Evolutionary conservation across 495 filamentous ascomycete genomes (phyloP).

Genomic region (Penicillium soppii): DNA sequence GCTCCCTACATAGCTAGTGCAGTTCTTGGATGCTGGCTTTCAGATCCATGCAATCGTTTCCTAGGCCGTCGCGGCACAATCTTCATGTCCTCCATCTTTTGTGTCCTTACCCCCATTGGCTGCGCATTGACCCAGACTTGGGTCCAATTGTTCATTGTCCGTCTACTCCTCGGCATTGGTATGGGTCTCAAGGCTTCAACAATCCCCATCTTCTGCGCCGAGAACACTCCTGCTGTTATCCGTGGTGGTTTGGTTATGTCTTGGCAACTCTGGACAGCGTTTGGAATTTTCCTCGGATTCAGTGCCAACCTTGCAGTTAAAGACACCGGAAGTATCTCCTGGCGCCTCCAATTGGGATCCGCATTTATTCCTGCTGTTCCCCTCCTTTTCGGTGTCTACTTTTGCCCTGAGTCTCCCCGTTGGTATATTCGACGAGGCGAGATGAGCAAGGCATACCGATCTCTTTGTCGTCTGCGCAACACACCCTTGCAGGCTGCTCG

Average conservation of each 20-base stretch:
- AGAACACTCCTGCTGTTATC: slow-evolving; percentile 58
- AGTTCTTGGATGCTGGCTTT: slow-evolving; percentile 57
- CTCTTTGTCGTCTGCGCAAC: slow-evolving; percentile 60
- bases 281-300: slow-evolving; percentile 62
- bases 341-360: slow-evolving; percentile 64
- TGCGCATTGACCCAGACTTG: slow-evolving; percentile 56
- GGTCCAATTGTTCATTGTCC: slow-evolving; percentile 56
- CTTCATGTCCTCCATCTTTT: slow-evolving; percentile 61
- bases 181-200: slow-evolving; percentile 65
- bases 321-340: slow-evolving; percentile 53
- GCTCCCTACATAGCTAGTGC: slow-evolving; percentile 42
- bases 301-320: slow-evolving; percentile 60
- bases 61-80: slow-evolving; percentile 61
- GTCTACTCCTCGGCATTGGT: slow-evolving; percentile 62
- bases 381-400: slow-evolving; percentile 58
- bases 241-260: slow-evolving; percentile 64
- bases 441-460: slow-evolving; percentile 56
- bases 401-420: slow-evolving; percentile 69
- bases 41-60: slow-evolving; percentile 55
- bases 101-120: slow-evolving; percentile 57
- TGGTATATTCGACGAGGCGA: slow-evolving; percentile 64
- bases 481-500: slow-evolving; percentile 60
- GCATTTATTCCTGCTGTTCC: slow-evolving; percentile 72
- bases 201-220: slow-evolving; percentile 63
- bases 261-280: slow-evolving; percentile 57